Evolutionary conservation across 2,329 filamentous ascomycete genomes (phyloP).

Genomic region (Microdochium nivale): DNA sequence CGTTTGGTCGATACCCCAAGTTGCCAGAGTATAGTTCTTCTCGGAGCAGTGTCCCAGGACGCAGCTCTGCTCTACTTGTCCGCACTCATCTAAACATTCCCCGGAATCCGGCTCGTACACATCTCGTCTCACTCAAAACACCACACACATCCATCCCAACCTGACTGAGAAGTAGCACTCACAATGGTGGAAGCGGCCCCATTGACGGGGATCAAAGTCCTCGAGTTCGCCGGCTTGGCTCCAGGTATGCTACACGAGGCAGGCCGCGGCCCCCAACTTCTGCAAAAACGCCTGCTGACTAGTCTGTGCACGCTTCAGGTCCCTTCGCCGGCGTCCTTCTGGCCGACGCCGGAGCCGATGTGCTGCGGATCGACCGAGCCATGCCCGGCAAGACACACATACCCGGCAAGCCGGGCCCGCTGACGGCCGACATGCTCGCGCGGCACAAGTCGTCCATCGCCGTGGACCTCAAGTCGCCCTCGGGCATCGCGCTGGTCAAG

Average conservation of each 20-base stretch:
- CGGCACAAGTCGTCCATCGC: slow-evolving; percentile 74
- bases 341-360: slow-evolving; percentile 79
- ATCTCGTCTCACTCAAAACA: neutral
- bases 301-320: slow-evolving; percentile 35
- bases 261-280: too few species aligned
- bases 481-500: slow-evolving; percentile 58
- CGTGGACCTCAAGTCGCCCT: slow-evolving; percentile 64
- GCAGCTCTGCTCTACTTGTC: too few species aligned
- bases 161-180: neutral
- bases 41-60: too few species aligned
- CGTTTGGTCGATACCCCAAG: neutral
- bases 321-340: slow-evolving; percentile 85
- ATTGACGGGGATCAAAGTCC: slow-evolving; percentile 44
- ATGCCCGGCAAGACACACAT: slow-evolving; percentile 32
- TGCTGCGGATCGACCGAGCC: slow-evolving; percentile 75
- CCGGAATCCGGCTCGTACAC: neutral
- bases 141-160: neutral
- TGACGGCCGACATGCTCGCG: slow-evolving; percentile 63
- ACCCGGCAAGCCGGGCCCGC: slow-evolving; percentile 21
- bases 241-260: slow-evolving; percentile 36
- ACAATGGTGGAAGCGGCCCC: slow-evolving; percentile 30
- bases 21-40: too few species aligned
- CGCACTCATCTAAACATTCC: too few species aligned
- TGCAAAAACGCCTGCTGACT: neutral
- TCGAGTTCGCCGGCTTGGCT: slow-evolving; percentile 53